These are phyloP conservation scores for Hemileccinum rubropunctum DNA, from an alignment of 768 basidiomycete species.

Conservation along the genomic window DNA sequence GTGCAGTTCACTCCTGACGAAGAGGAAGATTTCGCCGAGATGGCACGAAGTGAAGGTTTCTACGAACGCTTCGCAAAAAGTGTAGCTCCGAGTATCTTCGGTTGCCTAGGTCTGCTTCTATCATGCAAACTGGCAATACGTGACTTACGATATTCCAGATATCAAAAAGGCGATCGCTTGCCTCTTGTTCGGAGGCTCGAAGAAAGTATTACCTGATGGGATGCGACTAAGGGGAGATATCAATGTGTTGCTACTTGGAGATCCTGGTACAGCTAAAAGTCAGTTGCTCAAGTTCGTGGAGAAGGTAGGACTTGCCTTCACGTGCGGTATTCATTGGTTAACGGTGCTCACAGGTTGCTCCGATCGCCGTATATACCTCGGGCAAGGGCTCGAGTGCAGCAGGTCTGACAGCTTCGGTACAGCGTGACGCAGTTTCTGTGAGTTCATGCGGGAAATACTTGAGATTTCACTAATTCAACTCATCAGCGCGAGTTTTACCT, in stretches of 20 bases:
- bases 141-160: constrained; percentile 49
- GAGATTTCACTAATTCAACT: constrained; percentile 4
- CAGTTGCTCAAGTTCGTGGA: constrained; percentile 98
- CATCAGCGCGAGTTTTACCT: constrained; percentile 93
- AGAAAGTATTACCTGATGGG: constrained; percentile 95
- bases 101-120: constrained; percentile 70
- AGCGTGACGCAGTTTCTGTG: constrained; percentile 89
- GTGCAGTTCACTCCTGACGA: constrained; percentile 91
- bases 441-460: constrained; percentile 25
- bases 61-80: constrained; percentile 93
- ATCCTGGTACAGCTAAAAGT: constrained; percentile 98
- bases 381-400: constrained; percentile 99
- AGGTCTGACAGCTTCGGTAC: constrained; percentile 96
- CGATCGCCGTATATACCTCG: constrained; percentile 97
- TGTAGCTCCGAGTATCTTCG: constrained; percentile 96
- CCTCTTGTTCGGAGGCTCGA: constrained; percentile 95
- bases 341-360: constrained; percentile 66
- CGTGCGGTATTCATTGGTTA: background rate
- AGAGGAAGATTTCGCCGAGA: constrained; percentile 93
- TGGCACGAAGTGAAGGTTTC: constrained; percentile 84
- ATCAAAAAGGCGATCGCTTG: constrained; percentile 98
- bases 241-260: constrained; percentile 93
- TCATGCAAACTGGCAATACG: background rate
- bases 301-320: constrained; percentile 50
- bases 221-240: constrained; percentile 97